Base-by-base conservation (phyloP, 768 basidiomycete species). In the Cyathus striatus region DNA sequence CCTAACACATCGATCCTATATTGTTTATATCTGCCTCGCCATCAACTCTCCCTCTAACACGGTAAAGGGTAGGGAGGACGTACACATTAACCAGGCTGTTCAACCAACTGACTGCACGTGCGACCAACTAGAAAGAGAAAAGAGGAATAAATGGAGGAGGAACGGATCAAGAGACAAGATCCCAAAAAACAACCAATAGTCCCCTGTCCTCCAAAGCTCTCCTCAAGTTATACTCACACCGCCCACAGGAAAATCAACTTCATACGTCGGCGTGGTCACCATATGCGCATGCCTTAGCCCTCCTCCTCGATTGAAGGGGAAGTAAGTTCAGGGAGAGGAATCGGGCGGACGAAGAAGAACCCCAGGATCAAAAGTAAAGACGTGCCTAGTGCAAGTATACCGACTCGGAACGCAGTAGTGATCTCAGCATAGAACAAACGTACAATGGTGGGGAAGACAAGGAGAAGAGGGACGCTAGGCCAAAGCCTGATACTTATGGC, bases 51-150 rank as follows among this genome's bases (percentile, higher is more conserved):
- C n/a, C n/a, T n/a, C n/a, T n/a, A n/a, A n/a, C n/a, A n/a, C n/a
- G n/a, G n/a, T n/a, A n/a, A n/a, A n/a, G n/a, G n/a, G n/a, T n/a
- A n/a, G n/a, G n/a, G n/a, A 12, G 30, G 16, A 74, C 78, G 41
- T 46, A 81, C 79, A 87, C 83, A 86, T 85, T n/a, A 86, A 42
- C 3, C 85, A n/a, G n/a, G n/a, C 83, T 9, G 75, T 81, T 6
- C 84, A 85, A 45, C 76, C 76, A 46, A 83, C 81, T 79, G 45
- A n/a, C 1, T n/a, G n/a, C 37, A n/a, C 18, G 24, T 13, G 16
- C 9, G 6, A 47, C 23, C 26, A 47, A 14, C 30, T 36, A 49
- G 14, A 32, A 20, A 43, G 40, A 21, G 12, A 33, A 23, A 38
- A 45, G 21, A 30, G 33, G 38, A 22, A 14, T n/a, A n/a, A n/a